Evolutionary conservation across 768 basidiomycete genomes (phyloP).

Genomic region (Postia placenta): DNA sequence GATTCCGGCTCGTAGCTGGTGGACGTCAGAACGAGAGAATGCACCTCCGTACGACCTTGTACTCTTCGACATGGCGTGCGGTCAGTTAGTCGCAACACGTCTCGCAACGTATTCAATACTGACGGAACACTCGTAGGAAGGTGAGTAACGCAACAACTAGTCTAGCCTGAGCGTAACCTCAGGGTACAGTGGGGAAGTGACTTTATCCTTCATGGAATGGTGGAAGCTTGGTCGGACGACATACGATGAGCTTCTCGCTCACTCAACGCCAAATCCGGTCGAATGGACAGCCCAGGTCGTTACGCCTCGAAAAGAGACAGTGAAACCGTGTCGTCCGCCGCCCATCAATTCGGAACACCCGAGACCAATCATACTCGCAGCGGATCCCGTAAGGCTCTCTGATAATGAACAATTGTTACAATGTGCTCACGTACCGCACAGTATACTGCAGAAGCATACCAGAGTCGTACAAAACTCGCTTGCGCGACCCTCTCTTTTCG

Average conservation of each 20-base stretch:
- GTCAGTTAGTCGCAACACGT: slow-evolving; percentile 16
- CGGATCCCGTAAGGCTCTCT: slow-evolving; percentile 44
- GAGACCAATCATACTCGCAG: slow-evolving; percentile 31
- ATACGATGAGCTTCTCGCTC: slow-evolving; percentile 8
- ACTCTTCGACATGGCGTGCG: slow-evolving; percentile 57
- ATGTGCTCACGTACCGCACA: slow-evolving; percentile 25
- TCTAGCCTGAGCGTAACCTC: not conserved
- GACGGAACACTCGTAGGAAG: not conserved
- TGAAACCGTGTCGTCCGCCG: slow-evolving; percentile 20
- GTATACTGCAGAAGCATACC: slow-evolving; percentile 59
- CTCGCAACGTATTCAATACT: not conserved
- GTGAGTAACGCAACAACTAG: not conserved
- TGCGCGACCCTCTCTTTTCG: slow-evolving; percentile 58
- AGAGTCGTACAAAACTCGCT: slow-evolving; percentile 43
- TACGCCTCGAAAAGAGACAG: slow-evolving; percentile 8
- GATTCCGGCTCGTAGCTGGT: slow-evolving; percentile 25
- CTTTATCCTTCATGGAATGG: slow-evolving; percentile 57
- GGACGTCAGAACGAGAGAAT: slow-evolving; percentile 28
- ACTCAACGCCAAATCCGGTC: slow-evolving; percentile 9
- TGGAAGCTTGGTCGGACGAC: slow-evolving; percentile 32
- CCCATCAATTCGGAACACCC: slow-evolving; percentile 31
- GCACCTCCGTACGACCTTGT: slow-evolving; percentile 22
- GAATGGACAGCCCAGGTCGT: slow-evolving; percentile 14
- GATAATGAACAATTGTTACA: no score
- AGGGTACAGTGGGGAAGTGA: slow-evolving; percentile 53